These are phyloP conservation scores for Luffa acutangula DNA, from an alignment of 306 rosid genomes.

Conservation along the genomic window DNA sequence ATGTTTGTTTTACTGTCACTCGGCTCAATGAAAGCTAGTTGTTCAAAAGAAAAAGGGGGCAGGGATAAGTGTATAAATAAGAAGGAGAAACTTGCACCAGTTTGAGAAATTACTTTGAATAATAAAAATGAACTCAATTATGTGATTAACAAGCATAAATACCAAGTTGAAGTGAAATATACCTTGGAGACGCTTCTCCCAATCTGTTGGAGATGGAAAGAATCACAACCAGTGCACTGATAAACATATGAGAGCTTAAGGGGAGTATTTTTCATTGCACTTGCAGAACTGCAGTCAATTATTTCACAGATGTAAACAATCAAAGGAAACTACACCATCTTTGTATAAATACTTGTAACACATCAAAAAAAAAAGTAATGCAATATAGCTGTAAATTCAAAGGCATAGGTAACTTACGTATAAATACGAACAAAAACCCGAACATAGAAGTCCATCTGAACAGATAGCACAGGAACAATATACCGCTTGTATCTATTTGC, in stretches of 20 bases:
- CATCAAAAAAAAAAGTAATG: not conserved
- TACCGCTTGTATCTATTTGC: conserved; percentile 97
- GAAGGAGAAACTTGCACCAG: not conserved
- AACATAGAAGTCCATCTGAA: conserved; percentile 87
- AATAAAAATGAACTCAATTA: not conserved
- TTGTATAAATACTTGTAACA: not conserved
- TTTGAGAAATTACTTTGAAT: not conserved
- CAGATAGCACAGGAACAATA: conserved; percentile 89
- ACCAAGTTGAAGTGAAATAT: not conserved
- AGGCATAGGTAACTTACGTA: conserved; percentile 39
- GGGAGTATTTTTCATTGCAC: conserved; percentile 95
- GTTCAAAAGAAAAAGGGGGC: not conserved
- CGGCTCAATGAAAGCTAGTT: not conserved
- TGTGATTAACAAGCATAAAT: not conserved
- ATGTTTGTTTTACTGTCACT: not conserved
- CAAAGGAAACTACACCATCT: not conserved
- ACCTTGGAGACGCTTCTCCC: conserved; percentile 91
- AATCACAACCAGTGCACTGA: conserved; percentile 95
- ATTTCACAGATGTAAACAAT: conserved; percentile 17
- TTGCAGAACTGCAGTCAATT: conserved; percentile 69
- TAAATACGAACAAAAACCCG: conserved; percentile 87
- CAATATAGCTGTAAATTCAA: conserved; percentile 2
- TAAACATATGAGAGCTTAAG: conserved; percentile 91
- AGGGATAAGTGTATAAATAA: not conserved
- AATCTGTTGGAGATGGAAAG: conserved; percentile 85